Base-by-base conservation (phyloP, 202 grass and related monocot species). In the Panicum hallii region DNA sequence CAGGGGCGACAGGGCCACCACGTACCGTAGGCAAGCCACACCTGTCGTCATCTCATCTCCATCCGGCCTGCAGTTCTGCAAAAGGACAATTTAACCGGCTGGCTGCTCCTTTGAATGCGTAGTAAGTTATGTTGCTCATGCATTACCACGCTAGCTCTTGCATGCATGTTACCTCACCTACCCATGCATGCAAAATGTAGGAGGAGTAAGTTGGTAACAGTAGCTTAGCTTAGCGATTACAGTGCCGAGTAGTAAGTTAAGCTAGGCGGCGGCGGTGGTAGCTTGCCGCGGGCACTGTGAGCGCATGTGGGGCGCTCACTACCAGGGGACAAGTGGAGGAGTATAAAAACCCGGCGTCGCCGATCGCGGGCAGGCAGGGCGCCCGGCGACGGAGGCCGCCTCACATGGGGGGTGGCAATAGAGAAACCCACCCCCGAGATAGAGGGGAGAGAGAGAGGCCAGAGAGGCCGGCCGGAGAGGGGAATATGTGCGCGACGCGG, bases 361-460 rank as follows among this genome's bases (percentile, higher is more conserved):
- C 63, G 67, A 83, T 79, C 79, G 80, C 50, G 82, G 56, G 56
- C 69, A 55, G 76, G 82, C 60, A 77, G 77, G 81, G 78, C 64
- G 68, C 56, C 83, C 84, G 85, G 88, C 46, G 91, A 88, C 74
- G 77, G 74, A 50, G 65, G 38, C n/a, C 56, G 74, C 72, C 72
- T 84, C 94, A 93, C 94, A 91, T 96, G 94, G 89, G 91, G n/a
- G 82, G 34, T 82, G 81, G 70, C 75, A 82, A 88, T 81, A 78
- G 79, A 84, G 81, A 81, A 78, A 34, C 77, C 78, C 36, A 4
- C 36, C 36, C 36, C 36, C 49, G 72, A 86, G 74, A 76, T n/a
- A 63, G 32, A 38, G 10, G 20, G 38, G 11, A 23, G 19, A 41
- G 64, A 26, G 15, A 9, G 45, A 0, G 12, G 70, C 30, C 63